phyloP scores from a whole-genome alignment of 2,329 filamentous ascomycete species.

The Microdochium nivale region DNA sequence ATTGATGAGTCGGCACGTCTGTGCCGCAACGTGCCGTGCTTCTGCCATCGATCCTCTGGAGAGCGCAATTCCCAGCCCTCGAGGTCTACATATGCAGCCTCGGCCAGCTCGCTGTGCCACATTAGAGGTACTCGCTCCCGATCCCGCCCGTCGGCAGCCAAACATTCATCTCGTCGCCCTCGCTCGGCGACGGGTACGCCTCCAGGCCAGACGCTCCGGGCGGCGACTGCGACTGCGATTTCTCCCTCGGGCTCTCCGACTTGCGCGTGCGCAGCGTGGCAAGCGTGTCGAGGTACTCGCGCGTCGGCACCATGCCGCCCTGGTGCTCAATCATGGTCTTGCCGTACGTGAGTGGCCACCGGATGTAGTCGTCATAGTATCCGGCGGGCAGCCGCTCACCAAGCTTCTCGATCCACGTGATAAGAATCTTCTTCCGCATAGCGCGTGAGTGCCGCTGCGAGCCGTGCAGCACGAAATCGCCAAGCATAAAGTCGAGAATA shows the following conservation, averaged over 20 bases:
- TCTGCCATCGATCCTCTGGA: no score
- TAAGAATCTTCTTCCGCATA: constrained; percentile 17
- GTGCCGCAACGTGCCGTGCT: no score
- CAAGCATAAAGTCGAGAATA: constrained; percentile 20
- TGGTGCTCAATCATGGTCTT: not conserved
- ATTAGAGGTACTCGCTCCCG: not conserved
- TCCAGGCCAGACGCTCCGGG: not conserved
- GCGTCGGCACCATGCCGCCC: not conserved
- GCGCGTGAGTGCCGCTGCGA: constrained; percentile 8
- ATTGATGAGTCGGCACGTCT: no score
- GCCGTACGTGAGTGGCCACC: constrained; percentile 17
- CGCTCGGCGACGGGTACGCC: not conserved
- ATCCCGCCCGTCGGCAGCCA: not conserved
- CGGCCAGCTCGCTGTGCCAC: no score
- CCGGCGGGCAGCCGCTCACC: constrained; percentile 18
- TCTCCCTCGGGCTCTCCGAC: not conserved
- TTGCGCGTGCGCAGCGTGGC: not conserved
- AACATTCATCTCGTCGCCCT: not conserved
- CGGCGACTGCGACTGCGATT: not conserved
- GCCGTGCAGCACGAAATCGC: constrained; percentile 3
- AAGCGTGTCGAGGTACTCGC: not conserved
- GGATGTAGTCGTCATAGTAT: constrained; percentile 21
- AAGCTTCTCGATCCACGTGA: constrained; percentile 29
- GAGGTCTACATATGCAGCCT: no score
- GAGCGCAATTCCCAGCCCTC: no score